Evolutionary conservation across 371 early-diverging fungal genomes (phyloP).

Genomic region (Apophysomyces variabilis): DNA sequence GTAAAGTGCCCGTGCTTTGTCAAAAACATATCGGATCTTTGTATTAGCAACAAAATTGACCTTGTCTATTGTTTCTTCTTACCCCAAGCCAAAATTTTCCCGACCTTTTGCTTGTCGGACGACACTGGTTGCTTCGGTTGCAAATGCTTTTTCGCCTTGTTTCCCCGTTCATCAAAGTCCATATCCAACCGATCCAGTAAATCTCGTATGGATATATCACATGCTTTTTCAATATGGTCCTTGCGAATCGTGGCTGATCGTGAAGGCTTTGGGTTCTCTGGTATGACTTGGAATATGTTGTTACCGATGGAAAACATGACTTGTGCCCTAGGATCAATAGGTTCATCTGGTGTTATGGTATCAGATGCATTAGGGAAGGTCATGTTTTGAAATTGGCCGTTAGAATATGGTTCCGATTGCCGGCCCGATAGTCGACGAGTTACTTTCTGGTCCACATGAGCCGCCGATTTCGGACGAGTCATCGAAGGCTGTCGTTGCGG

Average conservation of each 20-base stretch:
- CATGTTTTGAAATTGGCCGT: not conserved
- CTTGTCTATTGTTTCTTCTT: not conserved
- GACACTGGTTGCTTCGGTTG: constrained; percentile 2
- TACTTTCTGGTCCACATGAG: not conserved
- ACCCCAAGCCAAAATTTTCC: not conserved
- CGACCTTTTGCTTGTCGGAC: not conserved
- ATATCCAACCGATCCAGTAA: constrained; percentile 34
- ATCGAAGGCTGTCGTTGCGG: not conserved
- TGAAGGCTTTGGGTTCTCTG: constrained; percentile 26
- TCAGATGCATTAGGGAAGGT: not conserved
- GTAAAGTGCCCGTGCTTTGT: constrained; percentile 78
- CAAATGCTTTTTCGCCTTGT: not conserved
- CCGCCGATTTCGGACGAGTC: not conserved
- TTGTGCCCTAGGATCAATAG: constrained; percentile 51
- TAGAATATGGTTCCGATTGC: not conserved
- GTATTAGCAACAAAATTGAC: not conserved
- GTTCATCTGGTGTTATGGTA: constrained; percentile 22
- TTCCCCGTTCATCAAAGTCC: constrained; percentile 11
- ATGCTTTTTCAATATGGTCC: constrained; percentile 22
- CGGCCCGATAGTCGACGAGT: not conserved
- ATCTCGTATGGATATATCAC: constrained; percentile 21
- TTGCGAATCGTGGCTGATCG: constrained; percentile 10
- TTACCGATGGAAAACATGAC: constrained; percentile 58
- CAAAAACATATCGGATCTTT: not conserved
- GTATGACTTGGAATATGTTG: constrained; percentile 58